Base-by-base conservation (phyloP, 2,329 filamentous ascomycete species). In the Trichoderma sp. region DNA sequence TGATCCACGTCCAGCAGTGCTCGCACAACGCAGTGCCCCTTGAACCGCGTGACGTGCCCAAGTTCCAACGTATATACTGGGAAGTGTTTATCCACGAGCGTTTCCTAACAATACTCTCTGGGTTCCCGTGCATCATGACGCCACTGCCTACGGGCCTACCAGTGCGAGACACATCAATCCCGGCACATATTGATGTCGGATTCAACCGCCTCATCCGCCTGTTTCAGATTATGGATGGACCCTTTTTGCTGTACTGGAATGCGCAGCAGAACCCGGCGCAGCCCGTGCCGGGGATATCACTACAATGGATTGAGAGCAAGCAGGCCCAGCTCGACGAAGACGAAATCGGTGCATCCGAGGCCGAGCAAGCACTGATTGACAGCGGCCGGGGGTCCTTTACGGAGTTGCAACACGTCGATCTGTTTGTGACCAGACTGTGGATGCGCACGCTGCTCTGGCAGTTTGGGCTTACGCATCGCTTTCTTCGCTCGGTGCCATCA, bases 81-180 rank as follows among this genome's bases (percentile, higher is more conserved):
- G 74, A 76, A 47, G 73, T 74, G 26, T 76, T 76, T 36, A 75
- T 76, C 28, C 75, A 76, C 68, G 75, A 76, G 75, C 83, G 87
- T 17, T 88, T 88, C 75, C 75, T 86, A n/a, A 84, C 84, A 39
- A 84, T 88, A 30, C 79, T 85, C 4, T 83, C 86, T 50, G 86
- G 86, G 57, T 83, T 83, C 6, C 80, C 82, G 2, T 79, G 80
- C 32, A 76, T 79, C 17, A 75, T 83, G 72, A 74, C 75, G 9
- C 79, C 81, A 0, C 78, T 83, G 7, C 70, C 74, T 17, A 76
- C 76, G 1, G 78, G 79, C 4, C 74, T 79, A 20, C 80, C 80
- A 1, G 58, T 76, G 3, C 43, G 74, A 11, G 82, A 84, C 72
- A 68, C 75, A 3, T 77, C 74, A 26, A 81, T 83, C 17, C 80